Conservation (phyloP, 805 yeast species). For the Lachancea thermotolerans region DNA sequence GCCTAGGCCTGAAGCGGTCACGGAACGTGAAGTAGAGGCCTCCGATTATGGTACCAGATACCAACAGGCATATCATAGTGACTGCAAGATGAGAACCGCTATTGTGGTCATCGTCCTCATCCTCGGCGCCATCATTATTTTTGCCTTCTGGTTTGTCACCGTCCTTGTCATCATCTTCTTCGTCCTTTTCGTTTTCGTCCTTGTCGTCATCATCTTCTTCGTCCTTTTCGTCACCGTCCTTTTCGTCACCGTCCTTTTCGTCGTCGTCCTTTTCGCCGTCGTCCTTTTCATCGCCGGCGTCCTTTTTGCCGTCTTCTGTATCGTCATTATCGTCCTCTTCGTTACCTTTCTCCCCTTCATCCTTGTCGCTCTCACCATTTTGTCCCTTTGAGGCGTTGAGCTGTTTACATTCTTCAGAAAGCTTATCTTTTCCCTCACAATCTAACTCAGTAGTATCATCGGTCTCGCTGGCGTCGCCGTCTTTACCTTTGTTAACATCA, state of each 20-base stretch:
- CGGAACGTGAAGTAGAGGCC: slow-evolving; percentile 11
- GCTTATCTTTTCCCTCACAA: slow-evolving; percentile 41
- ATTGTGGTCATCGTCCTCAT: slow-evolving; percentile 3
- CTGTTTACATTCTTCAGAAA: slow-evolving; percentile 41
- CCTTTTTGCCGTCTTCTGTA: slow-evolving; percentile 10
- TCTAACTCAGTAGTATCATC: slow-evolving; percentile 42
- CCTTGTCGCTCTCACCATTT: slow-evolving; percentile 46
- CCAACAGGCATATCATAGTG: slow-evolving; percentile 5
- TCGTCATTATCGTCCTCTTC: slow-evolving; percentile 38
- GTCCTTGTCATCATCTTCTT: slow-evolving; percentile 22
- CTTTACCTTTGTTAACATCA: slow-evolving; percentile 47
- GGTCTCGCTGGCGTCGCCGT: slow-evolving; percentile 61
- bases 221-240: slow-evolving; percentile 47
- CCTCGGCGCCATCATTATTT: slow-evolving; percentile 5
- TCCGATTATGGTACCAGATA: slow-evolving; percentile 8
- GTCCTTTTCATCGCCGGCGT: slow-evolving; percentile 9
- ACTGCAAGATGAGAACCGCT: slow-evolving; percentile 1
- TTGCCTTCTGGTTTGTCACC: slow-evolving; percentile 7
- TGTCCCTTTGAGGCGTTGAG: slow-evolving; percentile 62
- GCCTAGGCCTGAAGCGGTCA: slow-evolving; percentile 12
- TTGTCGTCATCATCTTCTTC: slow-evolving; percentile 35
- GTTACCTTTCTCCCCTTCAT: slow-evolving; percentile 42
- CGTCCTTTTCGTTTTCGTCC: slow-evolving; percentile 48
- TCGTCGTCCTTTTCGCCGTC: slow-evolving; percentile 36
- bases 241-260: slow-evolving; percentile 41